Base-by-base conservation (phyloP, 108 stramenopile genomes). In the Cyclostephanos tholiformis region DNA sequence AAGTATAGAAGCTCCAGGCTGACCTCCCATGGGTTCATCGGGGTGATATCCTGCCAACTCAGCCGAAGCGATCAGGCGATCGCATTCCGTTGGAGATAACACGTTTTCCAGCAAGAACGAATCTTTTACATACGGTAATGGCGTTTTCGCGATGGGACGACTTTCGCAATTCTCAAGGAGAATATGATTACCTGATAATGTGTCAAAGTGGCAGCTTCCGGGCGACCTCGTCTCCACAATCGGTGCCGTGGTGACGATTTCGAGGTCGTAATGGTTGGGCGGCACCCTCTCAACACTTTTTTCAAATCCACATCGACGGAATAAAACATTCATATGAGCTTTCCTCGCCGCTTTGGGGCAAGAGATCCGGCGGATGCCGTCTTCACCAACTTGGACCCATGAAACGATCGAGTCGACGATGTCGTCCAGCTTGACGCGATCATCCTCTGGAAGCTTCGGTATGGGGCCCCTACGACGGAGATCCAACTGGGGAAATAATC, bases 1-100 rank as follows among this genome's bases (percentile, higher is more conserved):
- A 3, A 76, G 43, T 22, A 52, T 75, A 4, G 79, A 75, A 17
- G 46, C 48, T 50, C 71, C 56, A 38, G 68, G 71, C 55, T 72
- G 61, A n/a, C 44, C 63, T 66, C 63, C 69, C 7, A 79, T n/a
- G 12, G 88, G 88, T 61, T 87, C 84, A 55, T 89, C 88, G 1
- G 80, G 82, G 35, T 48, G 62, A 57, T 74, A 89, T 35, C 84
- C 85, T 13, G 85, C 62, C 20, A 41, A 52, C 46, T 67, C 71
- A 16, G 88, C 79, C 2, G 71, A 65, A 12, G 55, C 62, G 46
- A 76, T 39, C 4, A 89, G 26, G 59, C 64, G 71, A 26, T 63
- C 63, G 61, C 85, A 89, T 70, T 89, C 88, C 3, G 22, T 12
- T 11, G 44, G 51, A 11, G 79, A 63, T 13, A 89, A 59, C 4